phyloP scores from a whole-genome alignment of 495 filamentous ascomycete genomes.

The Aspergillus bertholletiae region DNA sequence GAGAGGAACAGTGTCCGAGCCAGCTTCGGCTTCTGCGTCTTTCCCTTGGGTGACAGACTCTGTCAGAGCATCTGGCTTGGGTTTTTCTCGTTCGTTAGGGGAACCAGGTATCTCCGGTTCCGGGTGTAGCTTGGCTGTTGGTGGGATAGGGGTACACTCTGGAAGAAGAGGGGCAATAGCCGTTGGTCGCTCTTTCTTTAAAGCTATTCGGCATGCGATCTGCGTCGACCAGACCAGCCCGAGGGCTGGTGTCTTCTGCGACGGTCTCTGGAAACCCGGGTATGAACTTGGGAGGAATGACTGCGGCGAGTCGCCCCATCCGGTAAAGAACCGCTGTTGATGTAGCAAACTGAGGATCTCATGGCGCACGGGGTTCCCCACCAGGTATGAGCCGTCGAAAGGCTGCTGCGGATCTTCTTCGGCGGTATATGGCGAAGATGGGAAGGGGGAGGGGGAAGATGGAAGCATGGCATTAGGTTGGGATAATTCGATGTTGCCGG shows the following conservation, averaged over 20 bases:
- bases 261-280: slow-evolving; percentile 6
- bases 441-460: slow-evolving; percentile 26
- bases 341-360: slow-evolving; percentile 69
- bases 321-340: slow-evolving; percentile 90
- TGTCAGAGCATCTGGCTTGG: background rate
- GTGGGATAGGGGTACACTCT: background rate
- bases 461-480: slow-evolving; percentile 17
- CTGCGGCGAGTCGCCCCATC: slow-evolving; percentile 64
- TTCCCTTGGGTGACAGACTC: background rate
- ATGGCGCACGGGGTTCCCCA: slow-evolving; percentile 35
- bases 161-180: background rate
- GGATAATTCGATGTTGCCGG: slow-evolving; percentile 10
- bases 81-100: background rate
- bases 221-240: slow-evolving; percentile 90
- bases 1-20: background rate
- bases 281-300: background rate
- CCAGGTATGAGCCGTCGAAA: slow-evolving; percentile 38
- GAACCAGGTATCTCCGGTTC: background rate
- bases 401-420: slow-evolving; percentile 32
- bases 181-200: slow-evolving; percentile 52
- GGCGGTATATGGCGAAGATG: slow-evolving; percentile 27
- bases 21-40: background rate
- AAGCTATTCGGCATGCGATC: slow-evolving; percentile 73
- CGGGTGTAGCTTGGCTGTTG: background rate
- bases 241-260: slow-evolving; percentile 77